Conservation (phyloP, 2,329 filamentous ascomycete genomes). For the Epichloe uncinata region DNA sequence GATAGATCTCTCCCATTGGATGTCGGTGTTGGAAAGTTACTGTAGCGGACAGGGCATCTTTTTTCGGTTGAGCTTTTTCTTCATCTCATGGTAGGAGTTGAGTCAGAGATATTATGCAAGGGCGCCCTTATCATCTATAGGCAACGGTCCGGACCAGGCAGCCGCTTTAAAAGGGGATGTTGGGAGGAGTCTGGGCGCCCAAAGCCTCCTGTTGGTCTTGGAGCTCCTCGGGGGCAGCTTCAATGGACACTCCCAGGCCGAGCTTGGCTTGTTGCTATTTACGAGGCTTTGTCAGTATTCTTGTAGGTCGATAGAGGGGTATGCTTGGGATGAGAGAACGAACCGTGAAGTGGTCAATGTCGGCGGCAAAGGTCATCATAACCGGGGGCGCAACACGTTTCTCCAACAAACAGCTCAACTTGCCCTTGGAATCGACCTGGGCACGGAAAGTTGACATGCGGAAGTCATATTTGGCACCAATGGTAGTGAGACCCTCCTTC, state of each 20-base stretch:
- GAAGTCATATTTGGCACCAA: constrained; percentile 98
- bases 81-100: constrained; percentile 11
- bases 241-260: constrained; percentile 84
- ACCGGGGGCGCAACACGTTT: constrained; percentile 94
- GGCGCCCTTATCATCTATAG: constrained; percentile 8
- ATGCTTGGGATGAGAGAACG: constrained; percentile 21
- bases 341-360: constrained; percentile 93
- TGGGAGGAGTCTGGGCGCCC: constrained; percentile 35
- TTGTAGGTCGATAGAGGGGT: constrained; percentile 8
- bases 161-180: constrained; percentile 50
- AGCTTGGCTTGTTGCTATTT: constrained; percentile 84
- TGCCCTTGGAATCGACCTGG: constrained; percentile 89
- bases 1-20: neutral
- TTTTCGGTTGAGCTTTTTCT: constrained; percentile 5
- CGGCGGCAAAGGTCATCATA: constrained; percentile 86
- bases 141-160: neutral
- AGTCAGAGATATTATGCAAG: constrained; percentile 8
- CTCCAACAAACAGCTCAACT: constrained; percentile 83
- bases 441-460: constrained; percentile 88
- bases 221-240: constrained; percentile 72
- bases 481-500: constrained; percentile 80
- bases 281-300: neutral
- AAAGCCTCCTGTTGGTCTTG: constrained; percentile 67
- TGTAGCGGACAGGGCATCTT: neutral
- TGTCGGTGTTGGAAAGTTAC: neutral